Base-by-base conservation (phyloP, 768 basidiomycete genomes). In the Leccinum uliginosum region DNA sequence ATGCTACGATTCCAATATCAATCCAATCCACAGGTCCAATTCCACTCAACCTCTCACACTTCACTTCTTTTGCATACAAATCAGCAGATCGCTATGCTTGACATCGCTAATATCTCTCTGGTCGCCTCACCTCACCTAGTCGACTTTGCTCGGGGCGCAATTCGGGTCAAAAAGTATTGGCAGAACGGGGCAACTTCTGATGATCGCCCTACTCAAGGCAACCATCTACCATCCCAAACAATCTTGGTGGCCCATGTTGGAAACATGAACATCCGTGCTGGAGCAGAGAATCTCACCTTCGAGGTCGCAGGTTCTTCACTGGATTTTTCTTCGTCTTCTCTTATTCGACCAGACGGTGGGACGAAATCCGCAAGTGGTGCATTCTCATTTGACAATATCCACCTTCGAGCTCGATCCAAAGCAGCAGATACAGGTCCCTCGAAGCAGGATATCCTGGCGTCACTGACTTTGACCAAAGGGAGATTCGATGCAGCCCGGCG, bases 221-320 rank as follows among this genome's bases (percentile, higher is more conserved):
- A 23, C 21, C 49, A 6, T 40, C 19, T 34, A 35, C 59, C 53
- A 40, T 72, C 58, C 54, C 62, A 73, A 45, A 38, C 65, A 7
- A 78, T 83, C 51, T 44, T 80, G 12, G 68, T 78, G 6, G 65
- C 80, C 6, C 71, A 71, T 34, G 61, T 86, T 49, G 74, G 71
- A 7, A 74, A 67, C 8, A 60, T 87, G 44, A 76, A 75, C 26
- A 64, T 88, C n/a, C 80, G 79, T 54, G 87, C 87, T 8, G 84
- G 81, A 6, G 87, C 88, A 7, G 85, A 86, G 64, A 89, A 84
- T 63, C 74, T 91, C 27, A 74, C 82, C 17, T 79, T 89, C 54
- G 88, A 87, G 52, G 77, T 86, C 54, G 80, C 79, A 15, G 64
- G 81, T 24, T 71, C 68, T 43, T 69, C 60, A 8, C 30, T 70